Evolutionary conservation across 192 early-diverging fungal genomes (phyloP), one percentile per base, ranked within the genome.

Genomic region (Gigaspora rosea): DNA sequence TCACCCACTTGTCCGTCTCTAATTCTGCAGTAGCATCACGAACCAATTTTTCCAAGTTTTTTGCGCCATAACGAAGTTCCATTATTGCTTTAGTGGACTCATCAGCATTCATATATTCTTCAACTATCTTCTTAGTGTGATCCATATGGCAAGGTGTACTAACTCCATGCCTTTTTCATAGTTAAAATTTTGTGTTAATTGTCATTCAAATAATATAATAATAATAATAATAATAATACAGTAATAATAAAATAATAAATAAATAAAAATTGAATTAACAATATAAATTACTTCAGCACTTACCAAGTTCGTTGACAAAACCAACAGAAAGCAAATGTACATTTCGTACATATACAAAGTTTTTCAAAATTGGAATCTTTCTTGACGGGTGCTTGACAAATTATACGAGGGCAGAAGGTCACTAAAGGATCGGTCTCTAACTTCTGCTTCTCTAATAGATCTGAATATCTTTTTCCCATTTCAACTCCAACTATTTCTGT

Each of bases 271-370:
- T 20, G 57, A 46, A 12, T 41, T 33, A 35, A 71, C 4, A n/a
- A 1, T 5, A 9, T 58, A 73, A 20, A 12, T 22, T 1, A 69
- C n/a, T n/a, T n/a, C n/a, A n/a, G n/a, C n/a, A n/a, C 54, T 33
- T 46, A 73, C 69, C 68, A 78, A 12, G 54, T 75, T 65, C 46
- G 18, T 69, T 81, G 12, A 78, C 80, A 81, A 10, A 73, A 18
- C 18, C 78, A 64, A 58, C 80, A 81, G 74, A 81, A 81, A 8
- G 80, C 80, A 73, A 78, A 81, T 20, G 68, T 57, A 70, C 80
- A 81, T 18, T 70, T 54, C 16, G 69, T 57, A 50, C 80, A 81
- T 8, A 73, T 15, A 59, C 80, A 71, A 4, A 81, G 49, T 65
- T 78, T 81, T 15, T 78, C 77, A 57, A 73, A 68, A 50, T 67